These are phyloP conservation scores for Colletotrichum simmondsii DNA, from an alignment of 2,329 filamentous ascomycete species.

Conservation along the genomic window DNA sequence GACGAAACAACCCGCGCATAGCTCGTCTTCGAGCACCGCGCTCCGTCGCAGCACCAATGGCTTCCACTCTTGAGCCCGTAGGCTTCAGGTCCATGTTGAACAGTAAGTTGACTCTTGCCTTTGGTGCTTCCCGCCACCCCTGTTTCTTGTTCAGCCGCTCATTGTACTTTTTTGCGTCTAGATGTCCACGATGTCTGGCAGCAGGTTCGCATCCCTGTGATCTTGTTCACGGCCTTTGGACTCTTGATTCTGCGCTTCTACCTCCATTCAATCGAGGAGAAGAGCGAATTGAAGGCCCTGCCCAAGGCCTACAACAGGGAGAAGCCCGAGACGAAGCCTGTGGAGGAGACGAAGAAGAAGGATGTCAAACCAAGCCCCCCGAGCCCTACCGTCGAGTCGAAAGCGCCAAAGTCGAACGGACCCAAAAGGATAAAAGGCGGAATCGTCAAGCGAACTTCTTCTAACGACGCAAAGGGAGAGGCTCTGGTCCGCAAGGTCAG, in stretches of 20 bases:
- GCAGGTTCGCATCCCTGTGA: conserved; percentile 33
- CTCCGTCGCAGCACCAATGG: conserved; percentile 9
- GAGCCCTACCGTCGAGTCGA: conserved; percentile 40
- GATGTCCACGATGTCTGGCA: conserved; percentile 34
- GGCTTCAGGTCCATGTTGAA: conserved; percentile 25
- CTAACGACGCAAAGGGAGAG: conserved; percentile 37
- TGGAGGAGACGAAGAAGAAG: conserved; percentile 17
- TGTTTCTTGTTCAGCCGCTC: not conserved
- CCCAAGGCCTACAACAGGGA: conserved; percentile 25
- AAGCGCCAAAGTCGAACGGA: conserved; percentile 48
- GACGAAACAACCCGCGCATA: conserved; percentile 1
- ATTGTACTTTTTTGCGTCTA: conserved; percentile 1
- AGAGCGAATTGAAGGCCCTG: conserved; percentile 28
- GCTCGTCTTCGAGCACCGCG: conserved; percentile 24
- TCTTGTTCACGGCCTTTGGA: conserved; percentile 28
- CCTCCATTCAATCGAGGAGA: conserved; percentile 27
- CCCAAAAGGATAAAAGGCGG: conserved; percentile 63
- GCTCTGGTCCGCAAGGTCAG: conserved; percentile 66
- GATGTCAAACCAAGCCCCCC: conserved; percentile 24
- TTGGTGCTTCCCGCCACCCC: not conserved
- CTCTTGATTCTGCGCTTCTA: conserved; percentile 34
- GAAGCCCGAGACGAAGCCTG: conserved; percentile 25
- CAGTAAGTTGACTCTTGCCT: conserved; percentile 5
- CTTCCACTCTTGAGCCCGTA: conserved; percentile 1
- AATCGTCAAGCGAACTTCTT: conserved; percentile 37